These are phyloP conservation scores for Dactylonectria macrodidyma DNA, from an alignment of 2,329 filamentous ascomycete genomes.

Conservation along the genomic window DNA sequence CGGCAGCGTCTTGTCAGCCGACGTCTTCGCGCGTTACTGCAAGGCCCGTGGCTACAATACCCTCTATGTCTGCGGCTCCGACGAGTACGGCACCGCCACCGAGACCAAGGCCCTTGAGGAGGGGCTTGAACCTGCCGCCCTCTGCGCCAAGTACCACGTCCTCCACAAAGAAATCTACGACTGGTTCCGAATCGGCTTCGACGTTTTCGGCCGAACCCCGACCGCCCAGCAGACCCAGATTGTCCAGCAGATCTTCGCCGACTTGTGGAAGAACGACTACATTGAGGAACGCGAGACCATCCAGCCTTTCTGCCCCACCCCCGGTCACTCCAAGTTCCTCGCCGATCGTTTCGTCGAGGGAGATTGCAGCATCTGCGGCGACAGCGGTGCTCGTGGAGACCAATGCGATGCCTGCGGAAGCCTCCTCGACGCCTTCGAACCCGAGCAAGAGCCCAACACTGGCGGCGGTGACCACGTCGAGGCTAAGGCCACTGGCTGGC, in stretches of 20 bases:
- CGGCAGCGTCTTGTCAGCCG: conserved; percentile 88
- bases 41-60: conserved; percentile 85
- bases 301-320: conserved; percentile 85
- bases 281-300: conserved; percentile 89
- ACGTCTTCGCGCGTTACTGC: conserved; percentile 87
- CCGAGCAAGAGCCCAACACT: conserved; percentile 55
- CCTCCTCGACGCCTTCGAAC: conserved; percentile 79
- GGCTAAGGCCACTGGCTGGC: conserved; percentile 60
- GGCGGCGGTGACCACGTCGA: conserved; percentile 53
- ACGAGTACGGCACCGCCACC: conserved; percentile 96
- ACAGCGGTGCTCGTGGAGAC: conserved; percentile 79
- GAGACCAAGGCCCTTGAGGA: conserved; percentile 96
- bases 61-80: conserved; percentile 87
- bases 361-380: conserved; percentile 81
- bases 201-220: conserved; percentile 94
- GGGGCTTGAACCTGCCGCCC: conserved; percentile 82
- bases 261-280: conserved; percentile 90
- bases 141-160: conserved; percentile 94
- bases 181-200: conserved; percentile 96
- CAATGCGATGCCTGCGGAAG: conserved; percentile 84
- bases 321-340: conserved; percentile 81
- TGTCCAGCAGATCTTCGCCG: conserved; percentile 89
- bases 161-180: conserved; percentile 93
- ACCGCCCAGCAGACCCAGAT: conserved; percentile 93
- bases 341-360: conserved; percentile 91